phyloP scores from a whole-genome alignment of 805 yeast species.

The Candida bentonensis region DNA sequence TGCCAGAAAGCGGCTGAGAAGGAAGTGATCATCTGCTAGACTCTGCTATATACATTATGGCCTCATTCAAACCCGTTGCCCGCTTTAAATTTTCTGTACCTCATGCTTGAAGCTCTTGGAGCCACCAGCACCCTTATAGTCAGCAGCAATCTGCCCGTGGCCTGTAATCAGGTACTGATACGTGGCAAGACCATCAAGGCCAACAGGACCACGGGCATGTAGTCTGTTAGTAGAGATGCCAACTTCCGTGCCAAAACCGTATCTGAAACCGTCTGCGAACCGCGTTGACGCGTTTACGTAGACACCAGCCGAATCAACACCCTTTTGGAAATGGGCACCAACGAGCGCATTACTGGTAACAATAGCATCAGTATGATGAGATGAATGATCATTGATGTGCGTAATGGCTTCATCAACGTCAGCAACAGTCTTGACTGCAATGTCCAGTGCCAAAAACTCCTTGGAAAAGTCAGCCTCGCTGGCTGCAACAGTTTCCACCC shows the following conservation, averaged over 20 bases:
- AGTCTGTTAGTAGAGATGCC: slow-evolving; percentile 95
- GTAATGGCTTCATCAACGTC: slow-evolving; percentile 58
- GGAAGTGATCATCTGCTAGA: too few relatives aligned
- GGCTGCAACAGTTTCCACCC: slow-evolving; percentile 26
- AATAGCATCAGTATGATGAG: slow-evolving; percentile 91
- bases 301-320: slow-evolving; percentile 89
- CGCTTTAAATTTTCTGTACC: too few relatives aligned
- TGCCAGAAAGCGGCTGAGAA: too few relatives aligned
- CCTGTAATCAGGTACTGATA: slow-evolving; percentile 92
- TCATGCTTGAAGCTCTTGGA: slow-evolving; percentile 55
- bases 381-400: slow-evolving; percentile 84
- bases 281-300: slow-evolving; percentile 97
- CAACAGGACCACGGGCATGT: slow-evolving; percentile 98
- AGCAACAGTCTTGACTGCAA: slow-evolving; percentile 55
- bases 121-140: slow-evolving; percentile 91
- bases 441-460: slow-evolving; percentile 72
- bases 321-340: slow-evolving; percentile 69
- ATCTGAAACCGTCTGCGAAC: slow-evolving; percentile 97
- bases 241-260: slow-evolving; percentile 97
- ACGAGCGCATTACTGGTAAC: slow-evolving; percentile 57
- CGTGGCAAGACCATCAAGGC: slow-evolving; percentile 89
- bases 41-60: too few relatives aligned
- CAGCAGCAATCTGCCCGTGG: slow-evolving; percentile 83
- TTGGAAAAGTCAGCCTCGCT: slow-evolving; percentile 58
- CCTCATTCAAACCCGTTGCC: too few relatives aligned